phyloP scores from a whole-genome alignment of 139 green algal genomes.

The Chloropicon primus region DNA sequence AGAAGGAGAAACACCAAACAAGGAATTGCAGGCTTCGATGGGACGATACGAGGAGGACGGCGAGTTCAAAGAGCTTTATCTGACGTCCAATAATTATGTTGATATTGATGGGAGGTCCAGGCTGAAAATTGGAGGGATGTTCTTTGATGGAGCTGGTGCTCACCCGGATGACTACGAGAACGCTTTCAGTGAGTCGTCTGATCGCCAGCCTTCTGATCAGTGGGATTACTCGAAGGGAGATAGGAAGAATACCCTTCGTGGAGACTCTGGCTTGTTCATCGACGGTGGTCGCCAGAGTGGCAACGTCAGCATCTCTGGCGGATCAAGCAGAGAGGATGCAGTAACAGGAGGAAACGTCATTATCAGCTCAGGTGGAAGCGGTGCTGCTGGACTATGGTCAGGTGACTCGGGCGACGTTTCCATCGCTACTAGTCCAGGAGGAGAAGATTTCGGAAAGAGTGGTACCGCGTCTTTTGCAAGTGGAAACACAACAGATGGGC shows the following conservation, averaged over 20 bases:
- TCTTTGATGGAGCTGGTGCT: conserved; percentile 16
- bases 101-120: conserved; percentile 10
- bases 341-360: not conserved
- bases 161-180: conserved; percentile 6
- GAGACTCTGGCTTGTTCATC: conserved; percentile 5
- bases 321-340: not conserved
- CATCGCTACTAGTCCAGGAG: not conserved
- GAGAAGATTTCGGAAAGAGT: not conserved
- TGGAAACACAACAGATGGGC: not conserved
- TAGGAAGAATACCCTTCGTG: conserved; percentile 11
- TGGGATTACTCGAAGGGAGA: conserved; percentile 4
- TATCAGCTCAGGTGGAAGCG: conserved; percentile 1
- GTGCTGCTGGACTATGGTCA: not conserved
- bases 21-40: not conserved
- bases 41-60: not conserved
- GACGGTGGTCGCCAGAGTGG: conserved; percentile 3
- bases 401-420: conserved; percentile 5
- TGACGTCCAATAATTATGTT: conserved; percentile 17
- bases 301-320: not conserved
- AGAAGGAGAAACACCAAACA: not conserved
- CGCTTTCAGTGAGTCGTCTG: conserved; percentile 9
- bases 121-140: conserved; percentile 16
- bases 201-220: not conserved
- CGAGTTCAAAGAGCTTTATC: conserved; percentile 19
- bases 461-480: not conserved